A percentile compares a stretch with the other conserved stretches of the same genome.
Evolutionary conservation across 495 filamentous ascomycete genomes (phyloP).

Genomic region (Lasiosphaeris hirsuta): DNA sequence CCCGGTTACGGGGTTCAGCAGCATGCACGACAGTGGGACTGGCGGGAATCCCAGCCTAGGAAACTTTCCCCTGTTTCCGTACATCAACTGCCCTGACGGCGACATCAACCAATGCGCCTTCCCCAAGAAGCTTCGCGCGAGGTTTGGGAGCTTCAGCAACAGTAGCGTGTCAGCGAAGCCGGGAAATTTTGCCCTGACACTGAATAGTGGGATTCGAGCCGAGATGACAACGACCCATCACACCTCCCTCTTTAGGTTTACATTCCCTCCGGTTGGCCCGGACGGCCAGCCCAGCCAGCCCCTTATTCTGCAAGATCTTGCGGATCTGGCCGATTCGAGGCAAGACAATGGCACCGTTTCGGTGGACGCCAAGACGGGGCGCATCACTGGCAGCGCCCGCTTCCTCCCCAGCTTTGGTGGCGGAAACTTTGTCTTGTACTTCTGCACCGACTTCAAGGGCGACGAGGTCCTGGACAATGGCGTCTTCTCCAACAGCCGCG

Average conservation of each 20-base stretch:
- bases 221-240: slow-evolving; percentile 69
- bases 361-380: slow-evolving; percentile 52
- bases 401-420: slow-evolving; percentile 69
- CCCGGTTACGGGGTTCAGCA: slow-evolving; percentile 62
- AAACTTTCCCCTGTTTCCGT: slow-evolving; percentile 72
- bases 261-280: slow-evolving; percentile 47
- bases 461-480: slow-evolving; percentile 61
- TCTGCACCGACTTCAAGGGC: slow-evolving; percentile 70
- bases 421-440: slow-evolving; percentile 56
- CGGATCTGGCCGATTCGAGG: slow-evolving; percentile 61
- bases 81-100: slow-evolving; percentile 60
- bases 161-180: slow-evolving; percentile 56
- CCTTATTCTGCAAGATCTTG: slow-evolving; percentile 62
- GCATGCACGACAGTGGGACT: slow-evolving; percentile 69
- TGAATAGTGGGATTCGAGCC: slow-evolving; percentile 55
- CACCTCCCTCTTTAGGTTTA: slow-evolving; percentile 66
- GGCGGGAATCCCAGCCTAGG: slow-evolving; percentile 67
- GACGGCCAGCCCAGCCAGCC: slow-evolving; percentile 48
- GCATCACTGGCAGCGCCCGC: slow-evolving; percentile 61
- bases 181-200: slow-evolving; percentile 62
- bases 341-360: slow-evolving; percentile 57
- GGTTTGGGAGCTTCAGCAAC: slow-evolving; percentile 40
- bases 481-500: slow-evolving; percentile 59
- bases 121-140: slow-evolving; percentile 43
- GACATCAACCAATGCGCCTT: slow-evolving; percentile 63